phyloP scores from a whole-genome alignment of 2,329 filamentous ascomycete genomes.

The Exophiala sp. region DNA sequence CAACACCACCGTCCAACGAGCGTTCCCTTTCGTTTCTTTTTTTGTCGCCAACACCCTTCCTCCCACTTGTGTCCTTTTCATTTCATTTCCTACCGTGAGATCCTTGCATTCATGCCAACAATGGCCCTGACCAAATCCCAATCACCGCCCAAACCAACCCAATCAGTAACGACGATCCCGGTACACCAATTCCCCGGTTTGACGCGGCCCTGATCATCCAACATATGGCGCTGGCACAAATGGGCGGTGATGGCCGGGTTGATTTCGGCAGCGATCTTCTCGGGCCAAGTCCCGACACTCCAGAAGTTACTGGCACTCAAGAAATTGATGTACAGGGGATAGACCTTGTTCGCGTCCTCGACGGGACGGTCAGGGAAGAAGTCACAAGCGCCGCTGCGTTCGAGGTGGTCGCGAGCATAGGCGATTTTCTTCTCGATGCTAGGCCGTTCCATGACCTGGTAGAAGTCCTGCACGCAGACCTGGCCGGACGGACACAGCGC shows the following conservation, averaged over 20 bases:
- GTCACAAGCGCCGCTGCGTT: slow-evolving; percentile 44
- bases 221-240: slow-evolving; percentile 49
- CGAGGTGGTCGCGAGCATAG: slow-evolving; percentile 67
- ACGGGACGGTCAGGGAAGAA: slow-evolving; percentile 44
- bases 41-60: too few relatives aligned
- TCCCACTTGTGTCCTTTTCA: too few relatives aligned
- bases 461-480: slow-evolving; percentile 89
- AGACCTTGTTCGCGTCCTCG: slow-evolving; percentile 31
- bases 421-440: slow-evolving; percentile 77
- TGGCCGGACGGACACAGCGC: slow-evolving; percentile 63
- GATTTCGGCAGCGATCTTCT: slow-evolving; percentile 77
- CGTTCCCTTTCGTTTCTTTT: too few relatives aligned
- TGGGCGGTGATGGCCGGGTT: slow-evolving; percentile 68
- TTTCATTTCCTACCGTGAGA: not conserved
- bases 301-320: slow-evolving; percentile 90
- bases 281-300: slow-evolving; percentile 86
- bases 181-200: slow-evolving; percentile 66
- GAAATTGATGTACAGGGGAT: slow-evolving; percentile 84
- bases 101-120: slow-evolving; percentile 78
- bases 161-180: slow-evolving; percentile 87
- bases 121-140: slow-evolving; percentile 87
- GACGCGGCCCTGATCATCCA: slow-evolving; percentile 30
- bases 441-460: slow-evolving; percentile 69
- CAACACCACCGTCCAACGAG: too few relatives aligned
- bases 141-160: slow-evolving; percentile 78